Evolutionary conservation across 2,329 filamentous ascomycete genomes (phyloP), one percentile per base, ranked within the genome.

Genomic region (Zasmidium cellare): DNA sequence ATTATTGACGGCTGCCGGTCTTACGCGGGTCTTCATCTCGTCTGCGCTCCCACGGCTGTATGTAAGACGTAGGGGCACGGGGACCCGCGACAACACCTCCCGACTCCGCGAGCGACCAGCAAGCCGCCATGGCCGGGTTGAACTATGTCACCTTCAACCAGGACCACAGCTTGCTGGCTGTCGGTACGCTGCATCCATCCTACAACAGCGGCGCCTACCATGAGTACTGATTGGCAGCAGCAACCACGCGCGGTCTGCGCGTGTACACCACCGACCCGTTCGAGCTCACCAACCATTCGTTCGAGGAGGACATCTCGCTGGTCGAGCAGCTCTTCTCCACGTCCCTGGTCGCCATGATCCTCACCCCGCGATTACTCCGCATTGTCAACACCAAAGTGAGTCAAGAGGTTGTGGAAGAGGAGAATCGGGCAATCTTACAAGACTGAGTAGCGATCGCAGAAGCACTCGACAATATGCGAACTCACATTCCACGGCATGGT

Each of bases 81-180:
- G n/a, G 35, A 41, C 12, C 35, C 35, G 35, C 35, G 16, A 41
- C 52, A 19, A 48, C 45, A 53, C 49, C 48, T 46, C 16, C 35
- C 35, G 35, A 41, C 35, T 41, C 35, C 35, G 35, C 35, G 35
- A 41, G 35, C 35, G 14, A 23, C 22, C 45, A 47, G 38, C 19
- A 53, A 18, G 41, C 35, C 45, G 52, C 51, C 52, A 72, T 72
- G 70, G 65, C 69, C 16, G 67, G 69, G 38, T 91, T 97, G 80
- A 99, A 99, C 77, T 99, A 96, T 78, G 91, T 99, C 70, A 97
- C 93, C 45, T 99, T 97, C 78, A 99, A 99, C 77, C 94, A 99
- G 50, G 94, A 99, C 81, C 92, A 96, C 80, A 96, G 90, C 83
- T 93, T 93, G 76, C 83, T 99, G 65, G 93, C 93, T 79, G 92